A percentile compares a stretch with the other conserved stretches of the same genome.
Evolutionary conservation across 2,329 filamentous ascomycete genomes (phyloP).

Genomic region (Graphium sp.): DNA sequence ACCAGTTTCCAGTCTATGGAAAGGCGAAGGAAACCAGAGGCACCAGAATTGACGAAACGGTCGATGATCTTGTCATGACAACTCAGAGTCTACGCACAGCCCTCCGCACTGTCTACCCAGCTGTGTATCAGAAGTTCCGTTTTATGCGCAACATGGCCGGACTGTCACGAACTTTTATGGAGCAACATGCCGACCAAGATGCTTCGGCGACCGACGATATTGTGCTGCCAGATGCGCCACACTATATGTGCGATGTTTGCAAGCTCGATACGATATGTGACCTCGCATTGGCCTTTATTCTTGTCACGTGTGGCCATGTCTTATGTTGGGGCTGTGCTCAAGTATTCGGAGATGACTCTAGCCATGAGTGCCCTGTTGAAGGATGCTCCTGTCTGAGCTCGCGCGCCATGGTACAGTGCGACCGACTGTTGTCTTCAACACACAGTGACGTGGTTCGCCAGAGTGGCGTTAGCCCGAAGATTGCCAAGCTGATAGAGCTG

Average conservation of each 20-base stretch:
- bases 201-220: not conserved
- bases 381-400: slow-evolving; percentile 3
- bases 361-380: slow-evolving; percentile 6
- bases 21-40: slow-evolving; percentile 6
- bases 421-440: slow-evolving; percentile 3
- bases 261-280: not conserved
- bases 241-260: slow-evolving; percentile 5
- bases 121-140: slow-evolving; percentile 2
- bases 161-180: no score
- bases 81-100: slow-evolving; percentile 6
- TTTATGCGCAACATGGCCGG: slow-evolving; percentile 2
- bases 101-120: slow-evolving; percentile 3
- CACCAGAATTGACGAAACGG: slow-evolving; percentile 7
- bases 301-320: slow-evolving; percentile 11
- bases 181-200: no score
- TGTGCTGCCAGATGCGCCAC: no score
- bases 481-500: slow-evolving; percentile 11
- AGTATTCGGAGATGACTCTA: slow-evolving; percentile 1
- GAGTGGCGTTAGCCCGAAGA: slow-evolving; percentile 5
- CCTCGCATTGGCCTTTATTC: slow-evolving; percentile 6
- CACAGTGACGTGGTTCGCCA: not conserved
- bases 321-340: slow-evolving; percentile 8
- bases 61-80: slow-evolving; percentile 8
- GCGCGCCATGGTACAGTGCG: slow-evolving; percentile 3
- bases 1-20: slow-evolving; percentile 5